Conservation (phyloP, 192 early-diverging fungal species). For the Gonapodya prolifera region DNA sequence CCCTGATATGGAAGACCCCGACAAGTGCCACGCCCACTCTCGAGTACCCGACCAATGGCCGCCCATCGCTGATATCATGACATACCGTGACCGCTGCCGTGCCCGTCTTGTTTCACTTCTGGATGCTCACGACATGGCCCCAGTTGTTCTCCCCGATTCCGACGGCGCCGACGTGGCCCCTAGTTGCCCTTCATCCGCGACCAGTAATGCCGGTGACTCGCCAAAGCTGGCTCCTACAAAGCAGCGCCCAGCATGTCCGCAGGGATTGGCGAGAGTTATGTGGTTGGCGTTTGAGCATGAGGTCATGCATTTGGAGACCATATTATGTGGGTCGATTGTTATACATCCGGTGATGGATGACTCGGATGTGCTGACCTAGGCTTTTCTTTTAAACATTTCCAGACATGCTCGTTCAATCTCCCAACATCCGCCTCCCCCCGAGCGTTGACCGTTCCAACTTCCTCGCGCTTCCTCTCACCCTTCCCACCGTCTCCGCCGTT, state of each 20-base stretch:
- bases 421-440: no score
- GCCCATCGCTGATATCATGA: constrained; percentile 39
- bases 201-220: no score
- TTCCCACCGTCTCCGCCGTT: background rate
- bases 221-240: background rate
- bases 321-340: constrained; percentile 9
- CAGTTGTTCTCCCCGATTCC: no score
- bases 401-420: constrained; percentile 72
- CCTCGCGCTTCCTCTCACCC: constrained; percentile 27
- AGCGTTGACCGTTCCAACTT: no score
- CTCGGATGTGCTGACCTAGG: background rate
- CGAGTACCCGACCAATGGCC: constrained; percentile 58
- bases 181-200: no score
- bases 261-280: constrained; percentile 40
- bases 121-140: constrained; percentile 8
- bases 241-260: background rate
- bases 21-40: constrained; percentile 57
- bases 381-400: constrained; percentile 9
- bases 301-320: constrained; percentile 73
- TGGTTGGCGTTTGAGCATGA: constrained; percentile 92
- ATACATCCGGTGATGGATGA: no score
- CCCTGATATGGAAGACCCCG: constrained; percentile 65
- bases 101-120: constrained; percentile 34
- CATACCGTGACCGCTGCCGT: constrained; percentile 55
- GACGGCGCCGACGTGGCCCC: no score